Evolutionary conservation across 352 stramenopile species (phyloP).

Genomic region (Phytopythium montanum): DNA sequence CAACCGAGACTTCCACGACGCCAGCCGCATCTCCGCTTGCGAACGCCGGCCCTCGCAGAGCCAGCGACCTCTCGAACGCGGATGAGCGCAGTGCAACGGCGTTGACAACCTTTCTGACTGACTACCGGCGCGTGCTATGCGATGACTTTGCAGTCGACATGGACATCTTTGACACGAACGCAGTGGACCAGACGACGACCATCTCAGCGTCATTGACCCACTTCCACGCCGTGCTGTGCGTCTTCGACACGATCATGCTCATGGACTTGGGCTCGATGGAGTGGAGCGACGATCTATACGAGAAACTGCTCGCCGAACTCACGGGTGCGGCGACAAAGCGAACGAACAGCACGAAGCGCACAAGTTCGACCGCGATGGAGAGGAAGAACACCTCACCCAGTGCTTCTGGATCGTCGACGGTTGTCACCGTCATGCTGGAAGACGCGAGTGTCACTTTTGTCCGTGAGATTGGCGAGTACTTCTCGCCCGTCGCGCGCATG

Average conservation of each 20-base stretch:
- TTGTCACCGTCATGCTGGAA: constrained; percentile 56
- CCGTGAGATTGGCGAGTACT: constrained; percentile 69
- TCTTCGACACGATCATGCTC: constrained; percentile 52
- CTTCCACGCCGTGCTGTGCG: constrained; percentile 64
- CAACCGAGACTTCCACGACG: constrained; percentile 6
- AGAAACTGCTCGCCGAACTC: constrained; percentile 6
- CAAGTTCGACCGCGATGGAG: neutral
- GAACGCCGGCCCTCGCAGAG: neutral
- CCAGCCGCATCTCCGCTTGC: constrained; percentile 13
- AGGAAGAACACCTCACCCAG: constrained; percentile 17
- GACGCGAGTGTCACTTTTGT: constrained; percentile 71
- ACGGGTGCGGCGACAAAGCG: constrained; percentile 4
- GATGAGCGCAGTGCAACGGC: neutral
- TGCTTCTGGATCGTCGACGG: constrained; percentile 16
- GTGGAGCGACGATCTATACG: constrained; percentile 9
- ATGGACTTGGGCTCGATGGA: constrained; percentile 9
- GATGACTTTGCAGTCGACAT: constrained; percentile 74
- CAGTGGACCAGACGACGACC: constrained; percentile 36
- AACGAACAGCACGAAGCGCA: constrained; percentile 5
- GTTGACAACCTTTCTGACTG: neutral
- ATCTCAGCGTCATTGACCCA: constrained; percentile 61
- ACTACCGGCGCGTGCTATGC: constrained; percentile 59
- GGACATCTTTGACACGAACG: constrained; percentile 48
- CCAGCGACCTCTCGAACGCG: neutral
- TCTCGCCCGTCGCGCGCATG: constrained; percentile 55